Evolutionary conservation across 2,329 filamentous ascomycete genomes (phyloP).

Genomic region (Fusarium marasasianum): DNA sequence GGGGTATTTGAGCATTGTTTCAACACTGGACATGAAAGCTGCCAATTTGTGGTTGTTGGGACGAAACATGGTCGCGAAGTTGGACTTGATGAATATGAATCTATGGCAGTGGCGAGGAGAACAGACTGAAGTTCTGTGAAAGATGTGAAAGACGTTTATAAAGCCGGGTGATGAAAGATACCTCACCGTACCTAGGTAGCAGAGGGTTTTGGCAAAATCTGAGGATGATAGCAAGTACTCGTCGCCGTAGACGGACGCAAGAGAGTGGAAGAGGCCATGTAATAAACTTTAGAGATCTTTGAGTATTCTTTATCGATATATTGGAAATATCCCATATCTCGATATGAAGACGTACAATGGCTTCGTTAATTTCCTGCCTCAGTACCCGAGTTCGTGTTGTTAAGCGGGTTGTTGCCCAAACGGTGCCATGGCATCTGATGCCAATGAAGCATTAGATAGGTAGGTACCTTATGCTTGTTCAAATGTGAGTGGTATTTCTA

Average conservation of each 20-base stretch:
- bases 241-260: neutral
- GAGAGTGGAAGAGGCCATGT: neutral
- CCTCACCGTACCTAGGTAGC: neutral
- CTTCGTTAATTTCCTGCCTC: neutral
- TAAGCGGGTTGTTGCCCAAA: neutral
- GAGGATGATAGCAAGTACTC: neutral
- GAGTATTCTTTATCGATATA: neutral
- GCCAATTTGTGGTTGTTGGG: slow-evolving; percentile 12
- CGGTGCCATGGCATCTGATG: neutral
- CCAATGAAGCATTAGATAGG: neutral
- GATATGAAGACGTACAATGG: neutral
- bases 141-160: neutral
- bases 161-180: neutral
- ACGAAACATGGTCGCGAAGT: slow-evolving; percentile 19
- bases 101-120: slow-evolving; percentile 30
- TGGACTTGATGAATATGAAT: slow-evolving; percentile 36
- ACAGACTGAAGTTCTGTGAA: neutral
- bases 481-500: neutral
- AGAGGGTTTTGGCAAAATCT: neutral
- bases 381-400: neutral
- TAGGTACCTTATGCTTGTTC: too few species aligned
- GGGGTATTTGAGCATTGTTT: slow-evolving; percentile 37
- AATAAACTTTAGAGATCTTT: neutral
- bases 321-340: neutral
- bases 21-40: neutral